Conservation (phyloP, 495 filamentous ascomycete genomes). For the Penicillium cosmopolitanum region DNA sequence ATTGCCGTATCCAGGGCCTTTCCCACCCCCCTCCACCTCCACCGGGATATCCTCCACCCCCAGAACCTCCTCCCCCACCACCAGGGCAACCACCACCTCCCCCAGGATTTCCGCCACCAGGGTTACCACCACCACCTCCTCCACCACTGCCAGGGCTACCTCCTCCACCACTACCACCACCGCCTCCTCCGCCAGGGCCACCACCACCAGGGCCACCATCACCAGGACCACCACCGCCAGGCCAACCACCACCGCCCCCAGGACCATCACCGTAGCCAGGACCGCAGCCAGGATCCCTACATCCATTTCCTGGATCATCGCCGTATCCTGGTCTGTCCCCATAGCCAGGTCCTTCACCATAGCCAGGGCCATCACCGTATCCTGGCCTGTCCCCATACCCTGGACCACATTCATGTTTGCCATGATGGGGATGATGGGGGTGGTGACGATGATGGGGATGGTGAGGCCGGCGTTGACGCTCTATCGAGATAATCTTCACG, state of each 20-base stretch:
- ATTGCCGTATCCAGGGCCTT: slow-evolving; percentile 11
- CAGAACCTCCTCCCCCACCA: slow-evolving; percentile 14
- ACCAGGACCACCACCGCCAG: background rate
- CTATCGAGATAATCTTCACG: background rate
- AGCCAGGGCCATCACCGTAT: background rate
- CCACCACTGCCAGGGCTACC: no score
- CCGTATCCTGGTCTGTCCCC: background rate
- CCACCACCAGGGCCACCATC: no score
- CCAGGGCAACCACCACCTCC: slow-evolving; percentile 7
- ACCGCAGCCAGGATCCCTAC: background rate
- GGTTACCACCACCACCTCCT: background rate
- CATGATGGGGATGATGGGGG: background rate
- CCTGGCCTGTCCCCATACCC: background rate
- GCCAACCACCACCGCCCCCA: background rate
- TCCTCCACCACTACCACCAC: no score
- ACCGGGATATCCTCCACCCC: slow-evolving; percentile 10
- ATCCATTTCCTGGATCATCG: background rate
- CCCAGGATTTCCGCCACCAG: slow-evolving; percentile 3
- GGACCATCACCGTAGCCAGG: slow-evolving; percentile 2
- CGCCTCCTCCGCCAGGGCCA: no score
- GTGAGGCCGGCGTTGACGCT: background rate
- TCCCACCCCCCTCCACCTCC: slow-evolving; percentile 13
- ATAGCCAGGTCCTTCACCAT: background rate
- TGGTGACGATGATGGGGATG: slow-evolving; percentile 41
- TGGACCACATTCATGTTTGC: background rate